These are phyloP conservation scores for Cucurbita moschata DNA, from an alignment of 306 rosid species.

Conservation along the genomic window DNA sequence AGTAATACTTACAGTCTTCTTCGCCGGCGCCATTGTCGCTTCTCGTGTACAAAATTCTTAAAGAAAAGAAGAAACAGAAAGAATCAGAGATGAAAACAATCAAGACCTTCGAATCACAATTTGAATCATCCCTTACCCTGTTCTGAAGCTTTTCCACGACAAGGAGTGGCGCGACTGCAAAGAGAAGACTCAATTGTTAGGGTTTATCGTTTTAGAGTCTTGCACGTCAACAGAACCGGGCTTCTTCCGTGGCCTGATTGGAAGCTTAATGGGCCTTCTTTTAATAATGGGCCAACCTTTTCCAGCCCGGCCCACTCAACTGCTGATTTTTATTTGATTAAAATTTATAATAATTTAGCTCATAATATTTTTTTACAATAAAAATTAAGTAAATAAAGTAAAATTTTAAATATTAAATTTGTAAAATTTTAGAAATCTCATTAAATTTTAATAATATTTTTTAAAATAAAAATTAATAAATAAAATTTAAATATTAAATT, in stretches of 20 bases:
- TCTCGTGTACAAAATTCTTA: neutral
- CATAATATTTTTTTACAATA: too few species aligned
- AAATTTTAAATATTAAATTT: too few species aligned
- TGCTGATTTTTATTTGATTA: neutral
- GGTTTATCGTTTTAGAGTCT: neutral
- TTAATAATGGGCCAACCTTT: neutral
- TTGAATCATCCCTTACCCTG: neutral
- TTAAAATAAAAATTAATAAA: too few species aligned
- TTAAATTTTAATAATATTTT: too few species aligned
- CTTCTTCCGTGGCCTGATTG: neutral
- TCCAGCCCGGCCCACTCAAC: neutral
- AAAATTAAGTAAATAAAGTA: too few species aligned
- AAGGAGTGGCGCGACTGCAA: neutral
- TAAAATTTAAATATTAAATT: too few species aligned
- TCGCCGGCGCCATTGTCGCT: conserved; percentile 13
- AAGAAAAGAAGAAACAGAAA: neutral
- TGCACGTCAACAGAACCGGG: neutral
- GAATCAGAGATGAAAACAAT: neutral
- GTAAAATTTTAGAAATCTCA: too few species aligned
- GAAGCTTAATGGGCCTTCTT: neutral
- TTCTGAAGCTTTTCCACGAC: neutral
- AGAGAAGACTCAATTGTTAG: neutral
- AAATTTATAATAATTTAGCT: too few species aligned
- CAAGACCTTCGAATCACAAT: neutral
- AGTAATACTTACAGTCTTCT: conserved; percentile 14